Evolutionary conservation across 768 basidiomycete genomes (phyloP).

Genomic region (Tylopilus felleus): DNA sequence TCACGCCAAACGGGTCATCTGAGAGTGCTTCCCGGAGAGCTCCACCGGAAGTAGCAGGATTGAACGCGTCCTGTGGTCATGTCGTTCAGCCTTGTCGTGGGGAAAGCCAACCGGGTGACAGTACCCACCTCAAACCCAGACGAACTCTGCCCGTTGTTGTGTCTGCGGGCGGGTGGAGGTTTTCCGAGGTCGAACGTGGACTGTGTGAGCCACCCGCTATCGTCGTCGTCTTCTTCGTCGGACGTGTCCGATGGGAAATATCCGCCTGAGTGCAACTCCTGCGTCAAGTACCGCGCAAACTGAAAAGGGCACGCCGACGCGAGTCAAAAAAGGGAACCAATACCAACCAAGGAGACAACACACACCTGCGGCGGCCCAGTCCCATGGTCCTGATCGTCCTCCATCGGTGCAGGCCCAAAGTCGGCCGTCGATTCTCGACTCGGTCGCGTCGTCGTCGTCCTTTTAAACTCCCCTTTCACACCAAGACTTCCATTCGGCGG

Average conservation of each 20-base stretch:
- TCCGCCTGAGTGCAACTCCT: conserved; percentile 66
- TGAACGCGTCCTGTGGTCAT: conserved; percentile 49
- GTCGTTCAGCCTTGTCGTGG: background rate
- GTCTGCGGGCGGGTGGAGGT: conserved; percentile 47
- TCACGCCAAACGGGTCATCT: conserved; percentile 48
- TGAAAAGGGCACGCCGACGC: conserved; percentile 25
- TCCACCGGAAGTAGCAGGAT: conserved; percentile 33
- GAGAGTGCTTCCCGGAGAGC: conserved; percentile 36
- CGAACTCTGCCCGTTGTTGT: conserved; percentile 45
- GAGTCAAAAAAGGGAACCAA: background rate
- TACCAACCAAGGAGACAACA: background rate
- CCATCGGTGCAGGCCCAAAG: conserved; percentile 55
- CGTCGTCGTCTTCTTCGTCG: conserved; percentile 61
- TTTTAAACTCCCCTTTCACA: conserved; percentile 56
- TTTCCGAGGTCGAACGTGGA: conserved; percentile 63
- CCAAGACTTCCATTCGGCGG: conserved; percentile 22
- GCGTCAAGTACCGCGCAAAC: conserved; percentile 79
- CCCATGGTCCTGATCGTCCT: conserved; percentile 44
- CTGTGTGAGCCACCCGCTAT: conserved; percentile 78
- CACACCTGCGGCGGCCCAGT: conserved; percentile 44
- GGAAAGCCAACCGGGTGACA: background rate
- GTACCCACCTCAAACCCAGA: conserved; percentile 55
- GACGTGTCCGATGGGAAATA: conserved; percentile 47
- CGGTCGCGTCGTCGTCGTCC: conserved; percentile 42
- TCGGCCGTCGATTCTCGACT: conserved; percentile 56